phyloP scores from a whole-genome alignment of 139 green algal species.

The Coelastrella sp. region DNA sequence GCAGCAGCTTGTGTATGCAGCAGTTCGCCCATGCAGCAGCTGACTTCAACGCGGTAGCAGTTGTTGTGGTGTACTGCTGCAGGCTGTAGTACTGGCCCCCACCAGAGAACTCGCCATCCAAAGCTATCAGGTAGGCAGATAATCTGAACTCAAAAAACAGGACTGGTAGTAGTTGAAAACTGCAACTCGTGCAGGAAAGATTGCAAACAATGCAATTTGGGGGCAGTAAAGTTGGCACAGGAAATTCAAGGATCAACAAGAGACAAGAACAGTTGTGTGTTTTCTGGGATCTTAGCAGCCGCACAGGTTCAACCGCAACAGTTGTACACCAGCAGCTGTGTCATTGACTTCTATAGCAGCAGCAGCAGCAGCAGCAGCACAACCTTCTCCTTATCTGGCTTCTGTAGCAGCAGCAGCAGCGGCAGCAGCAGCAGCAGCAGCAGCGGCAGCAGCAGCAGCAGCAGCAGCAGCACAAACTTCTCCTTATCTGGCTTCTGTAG shows the following conservation, averaged over 20 bases:
- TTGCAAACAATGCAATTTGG: no score
- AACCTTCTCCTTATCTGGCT: background rate
- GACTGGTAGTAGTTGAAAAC: background rate
- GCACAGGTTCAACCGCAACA: no score
- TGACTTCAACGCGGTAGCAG: background rate
- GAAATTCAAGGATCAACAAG: no score
- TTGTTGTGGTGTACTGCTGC: slow-evolving; percentile 24
- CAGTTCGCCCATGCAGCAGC: background rate
- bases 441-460: background rate
- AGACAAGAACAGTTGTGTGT: no score
- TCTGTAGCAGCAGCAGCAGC: background rate
- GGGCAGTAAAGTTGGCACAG: no score
- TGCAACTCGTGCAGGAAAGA: background rate
- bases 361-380: background rate
- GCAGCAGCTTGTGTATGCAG: background rate
- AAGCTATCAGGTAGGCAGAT: slow-evolving; percentile 53
- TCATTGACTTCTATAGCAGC: background rate
- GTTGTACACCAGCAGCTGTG: background rate
- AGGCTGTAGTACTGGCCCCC: slow-evolving; percentile 84
- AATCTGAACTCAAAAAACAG: background rate
- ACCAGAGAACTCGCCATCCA: slow-evolving; percentile 90
- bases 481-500: no score
- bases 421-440: background rate
- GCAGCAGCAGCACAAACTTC: background rate
- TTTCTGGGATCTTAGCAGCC: no score